phyloP scores from a whole-genome alignment of 345 rosid genomes.

The Luvunga scandens region DNA sequence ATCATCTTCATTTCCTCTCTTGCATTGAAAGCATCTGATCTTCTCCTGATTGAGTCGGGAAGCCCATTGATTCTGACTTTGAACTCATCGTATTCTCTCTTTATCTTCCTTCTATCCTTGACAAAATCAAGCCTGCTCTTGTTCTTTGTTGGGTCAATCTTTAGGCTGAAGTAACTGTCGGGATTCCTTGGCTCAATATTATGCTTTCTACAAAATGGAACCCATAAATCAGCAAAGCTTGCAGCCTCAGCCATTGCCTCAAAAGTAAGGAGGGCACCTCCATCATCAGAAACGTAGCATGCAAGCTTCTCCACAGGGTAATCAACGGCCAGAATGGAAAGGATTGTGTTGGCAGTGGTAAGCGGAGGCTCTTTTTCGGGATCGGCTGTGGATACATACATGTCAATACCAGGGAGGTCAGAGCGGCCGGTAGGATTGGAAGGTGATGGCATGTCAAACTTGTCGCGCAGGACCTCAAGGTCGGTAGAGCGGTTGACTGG shows the following conservation, averaged over 20 bases:
- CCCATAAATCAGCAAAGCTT: constrained; percentile 91
- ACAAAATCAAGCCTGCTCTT: constrained; percentile 83
- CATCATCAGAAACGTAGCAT: constrained; percentile 87
- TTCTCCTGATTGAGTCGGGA: constrained; percentile 81
- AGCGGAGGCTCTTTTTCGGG: constrained; percentile 97
- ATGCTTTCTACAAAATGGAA: constrained; percentile 91
- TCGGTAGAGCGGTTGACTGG: constrained; percentile 86
- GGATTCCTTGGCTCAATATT: constrained; percentile 89
- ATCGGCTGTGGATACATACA: constrained; percentile 91
- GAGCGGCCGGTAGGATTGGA: constrained; percentile 88
- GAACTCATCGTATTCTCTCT: constrained; percentile 91
- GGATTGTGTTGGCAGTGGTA: constrained; percentile 79
- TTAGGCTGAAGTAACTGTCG: constrained; percentile 69
- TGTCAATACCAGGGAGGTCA: constrained; percentile 86
- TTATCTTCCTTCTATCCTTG: constrained; percentile 78
- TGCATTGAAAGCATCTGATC: constrained; percentile 94
- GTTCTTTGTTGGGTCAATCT: constrained; percentile 86
- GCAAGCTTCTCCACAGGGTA: constrained; percentile 87
- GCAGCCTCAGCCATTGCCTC: constrained; percentile 99
- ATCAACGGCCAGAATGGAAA: constrained; percentile 80
- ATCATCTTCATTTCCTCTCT: constrained; percentile 92
- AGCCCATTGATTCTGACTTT: constrained; percentile 90
- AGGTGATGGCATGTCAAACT: constrained; percentile 87
- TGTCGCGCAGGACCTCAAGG: constrained; percentile 74
- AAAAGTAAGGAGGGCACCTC: constrained; percentile 90